A percentile compares a stretch with the other conserved stretches of the same genome.
phyloP scores from a whole-genome alignment of 768 basidiomycete genomes.

The Grammothele lineata region DNA sequence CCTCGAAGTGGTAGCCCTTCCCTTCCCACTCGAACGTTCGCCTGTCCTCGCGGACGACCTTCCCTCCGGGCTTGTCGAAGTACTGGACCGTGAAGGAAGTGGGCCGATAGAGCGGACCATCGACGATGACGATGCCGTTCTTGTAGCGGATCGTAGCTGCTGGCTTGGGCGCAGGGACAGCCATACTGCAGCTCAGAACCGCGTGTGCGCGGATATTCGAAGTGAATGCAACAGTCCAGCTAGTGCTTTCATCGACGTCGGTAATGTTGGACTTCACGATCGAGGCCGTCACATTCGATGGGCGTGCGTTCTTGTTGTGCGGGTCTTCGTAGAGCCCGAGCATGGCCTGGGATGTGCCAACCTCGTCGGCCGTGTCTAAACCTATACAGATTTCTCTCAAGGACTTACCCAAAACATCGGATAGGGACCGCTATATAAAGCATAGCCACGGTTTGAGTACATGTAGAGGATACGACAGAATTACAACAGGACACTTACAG shows the following conservation, averaged over 20 bases:
- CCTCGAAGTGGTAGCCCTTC: constrained; percentile 77
- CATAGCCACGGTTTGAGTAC: neutral
- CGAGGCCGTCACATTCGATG: constrained; percentile 56
- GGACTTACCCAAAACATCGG: constrained; percentile 73
- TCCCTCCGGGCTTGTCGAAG: constrained; percentile 43
- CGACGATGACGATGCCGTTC: constrained; percentile 62
- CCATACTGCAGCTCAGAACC: constrained; percentile 66
- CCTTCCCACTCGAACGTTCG: constrained; percentile 48
- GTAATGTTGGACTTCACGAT: constrained; percentile 79
- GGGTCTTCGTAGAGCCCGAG: constrained; percentile 77
- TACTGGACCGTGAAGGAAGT: constrained; percentile 63
- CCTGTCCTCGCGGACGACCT: constrained; percentile 52
- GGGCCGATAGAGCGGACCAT: constrained; percentile 63
- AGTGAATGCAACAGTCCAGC: constrained; percentile 69
- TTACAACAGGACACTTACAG: constrained; percentile 45
- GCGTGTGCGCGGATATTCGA: constrained; percentile 67
- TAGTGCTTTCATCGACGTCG: constrained; percentile 73
- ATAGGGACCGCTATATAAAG: constrained; percentile 66
- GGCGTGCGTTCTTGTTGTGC: constrained; percentile 54
- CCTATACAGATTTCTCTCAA: no score
- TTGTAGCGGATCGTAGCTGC: constrained; percentile 73
- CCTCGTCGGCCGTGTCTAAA: no score
- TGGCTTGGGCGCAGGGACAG: constrained; percentile 38
- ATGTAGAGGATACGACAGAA: neutral
- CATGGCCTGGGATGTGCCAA: no score